phyloP scores from a whole-genome alignment of 2,329 filamentous ascomycete genomes.

The Colletotrichum sp. region DNA sequence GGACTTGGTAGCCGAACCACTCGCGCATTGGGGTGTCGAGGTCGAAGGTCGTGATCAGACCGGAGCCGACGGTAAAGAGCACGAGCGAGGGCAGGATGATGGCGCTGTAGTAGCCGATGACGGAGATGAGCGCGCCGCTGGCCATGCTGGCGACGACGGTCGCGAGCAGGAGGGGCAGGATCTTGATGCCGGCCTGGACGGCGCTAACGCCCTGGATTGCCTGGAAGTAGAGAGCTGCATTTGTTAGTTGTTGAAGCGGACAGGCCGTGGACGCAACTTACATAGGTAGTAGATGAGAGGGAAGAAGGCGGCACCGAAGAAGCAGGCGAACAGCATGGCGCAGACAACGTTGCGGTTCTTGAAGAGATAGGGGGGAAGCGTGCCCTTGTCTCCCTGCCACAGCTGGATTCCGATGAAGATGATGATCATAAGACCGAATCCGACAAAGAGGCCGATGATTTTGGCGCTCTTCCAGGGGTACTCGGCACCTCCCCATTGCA shows the following conservation, averaged over 20 bases:
- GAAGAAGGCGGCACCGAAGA: conserved; percentile 58
- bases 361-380: conserved; percentile 54
- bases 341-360: conserved; percentile 46
- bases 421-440: conserved; percentile 48
- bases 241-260: not conserved
- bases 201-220: conserved; percentile 58
- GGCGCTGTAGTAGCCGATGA: conserved; percentile 47
- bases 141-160: conserved; percentile 53
- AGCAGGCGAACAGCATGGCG: conserved; percentile 46
- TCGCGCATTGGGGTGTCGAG: conserved; percentile 48
- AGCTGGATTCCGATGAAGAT: conserved; percentile 53
- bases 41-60: conserved; percentile 59
- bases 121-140: conserved; percentile 45
- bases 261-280: conserved; percentile 31
- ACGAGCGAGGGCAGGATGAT: conserved; percentile 47
- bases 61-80: conserved; percentile 51
- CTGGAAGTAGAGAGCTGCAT: conserved; percentile 56
- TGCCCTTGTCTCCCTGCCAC: conserved; percentile 51
- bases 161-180: conserved; percentile 58
- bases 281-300: conserved; percentile 59
- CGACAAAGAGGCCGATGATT: conserved; percentile 57
- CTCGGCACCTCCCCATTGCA: conserved; percentile 61
- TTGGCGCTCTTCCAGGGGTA: conserved; percentile 54
- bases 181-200: conserved; percentile 59
- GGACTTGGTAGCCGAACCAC: conserved; percentile 65